Base-by-base conservation (phyloP, 805 yeast species). In the Myxozyma nipponensis region DNA sequence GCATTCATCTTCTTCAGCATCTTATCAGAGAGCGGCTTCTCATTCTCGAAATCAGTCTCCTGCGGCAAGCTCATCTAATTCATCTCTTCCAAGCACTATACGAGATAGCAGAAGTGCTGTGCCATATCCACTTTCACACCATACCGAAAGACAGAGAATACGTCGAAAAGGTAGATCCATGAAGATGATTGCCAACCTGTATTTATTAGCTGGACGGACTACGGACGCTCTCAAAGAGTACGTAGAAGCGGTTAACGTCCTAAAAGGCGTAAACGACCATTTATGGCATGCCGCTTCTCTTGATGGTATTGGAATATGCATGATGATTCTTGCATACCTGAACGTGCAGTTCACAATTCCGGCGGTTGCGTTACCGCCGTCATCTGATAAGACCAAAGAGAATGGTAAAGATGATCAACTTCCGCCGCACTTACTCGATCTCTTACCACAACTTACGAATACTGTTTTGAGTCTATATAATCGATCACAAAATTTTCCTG, bases 211-310 rank as follows among this genome's bases (percentile, higher is more conserved):
- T 0, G 98, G 98, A 1, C 78, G 85, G 46, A 74, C 84, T 40
- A 64, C 73, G 15, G 86, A 82, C 50, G 95, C 97, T 0, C 64
- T 90, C 47, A 72, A 74, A 22, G 80, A 81, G 51, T 83, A 89
- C 59, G 77, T 82, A n/a, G 95, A 89, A 37, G 82, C 96, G 0
- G 74, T 84, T 1, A 61, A 71, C 2, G 69, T 76, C 22, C 68
- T 88, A 47, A 80, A 79, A 52, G 72, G 77, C 10, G 72, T 82
- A 1, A 80, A 80, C 44, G 98, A 93, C 64, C 77, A 78, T 60
- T 69, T 93, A 6, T 93, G 98, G 98, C 73, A 87, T 13, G 98
- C 84, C 0, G 83, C 91, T 25, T 81, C 96, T 0, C 64, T 91
- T n/a, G 96, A 89, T 59, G 87, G 90, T 0, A 69, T 89, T 9